Conservation (phyloP, 176 grass and related monocot species). For the Leersia perrieri region DNA sequence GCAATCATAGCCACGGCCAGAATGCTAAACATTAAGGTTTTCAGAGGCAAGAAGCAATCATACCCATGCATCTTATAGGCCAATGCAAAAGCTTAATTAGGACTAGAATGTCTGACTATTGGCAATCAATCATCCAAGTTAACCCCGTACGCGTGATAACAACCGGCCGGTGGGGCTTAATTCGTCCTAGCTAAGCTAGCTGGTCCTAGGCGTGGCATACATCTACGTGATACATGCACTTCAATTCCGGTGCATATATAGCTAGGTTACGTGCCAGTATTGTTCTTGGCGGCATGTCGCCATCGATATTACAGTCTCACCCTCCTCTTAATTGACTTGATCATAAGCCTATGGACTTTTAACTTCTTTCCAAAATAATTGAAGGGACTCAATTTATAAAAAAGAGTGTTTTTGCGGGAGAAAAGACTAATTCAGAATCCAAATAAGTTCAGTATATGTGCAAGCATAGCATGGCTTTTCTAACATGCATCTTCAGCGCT, state of each 20-base stretch:
- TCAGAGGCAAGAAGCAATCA: neutral
- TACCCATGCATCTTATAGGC: neutral
- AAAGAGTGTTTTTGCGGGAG: too few relatives aligned
- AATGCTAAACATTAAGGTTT: neutral
- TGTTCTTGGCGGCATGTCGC: slow-evolving; percentile 18
- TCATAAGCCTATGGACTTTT: neutral
- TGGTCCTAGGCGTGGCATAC: neutral
- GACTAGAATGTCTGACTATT: neutral
- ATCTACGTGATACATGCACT: neutral
- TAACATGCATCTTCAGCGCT: too few relatives aligned
- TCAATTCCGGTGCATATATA: neutral
- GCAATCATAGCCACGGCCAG: neutral
- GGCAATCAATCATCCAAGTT: neutral
- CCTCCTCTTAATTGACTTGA: too few relatives aligned
- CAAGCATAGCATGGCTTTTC: too few relatives aligned
- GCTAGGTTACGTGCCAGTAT: neutral
- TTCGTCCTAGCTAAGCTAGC: neutral
- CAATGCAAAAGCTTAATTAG: neutral
- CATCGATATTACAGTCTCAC: neutral
- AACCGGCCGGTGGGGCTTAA: neutral
- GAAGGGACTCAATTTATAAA: neutral
- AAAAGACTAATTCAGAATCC: too few relatives aligned
- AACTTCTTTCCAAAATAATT: too few relatives aligned
- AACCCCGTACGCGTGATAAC: slow-evolving; percentile 22
- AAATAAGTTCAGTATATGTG: too few relatives aligned